phyloP scores from a whole-genome alignment of 2,329 filamentous ascomycete genomes.

The Pseudogymnoascus pannorum region DNA sequence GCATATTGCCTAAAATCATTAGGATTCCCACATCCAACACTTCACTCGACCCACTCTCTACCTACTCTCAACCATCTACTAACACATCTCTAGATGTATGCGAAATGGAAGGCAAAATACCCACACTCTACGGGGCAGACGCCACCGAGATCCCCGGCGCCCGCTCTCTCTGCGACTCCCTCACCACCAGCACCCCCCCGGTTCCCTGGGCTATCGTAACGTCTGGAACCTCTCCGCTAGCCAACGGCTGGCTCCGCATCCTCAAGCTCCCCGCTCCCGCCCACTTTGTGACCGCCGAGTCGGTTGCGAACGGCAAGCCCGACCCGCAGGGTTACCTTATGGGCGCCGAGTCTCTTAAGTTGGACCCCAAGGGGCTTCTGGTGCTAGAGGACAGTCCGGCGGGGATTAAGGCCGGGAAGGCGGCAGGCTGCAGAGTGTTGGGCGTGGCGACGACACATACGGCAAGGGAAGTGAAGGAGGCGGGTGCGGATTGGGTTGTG shows the following conservation, averaged over 20 bases:
- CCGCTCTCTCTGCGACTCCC: conserved; percentile 57
- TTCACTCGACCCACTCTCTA: background rate
- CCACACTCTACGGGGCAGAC: conserved; percentile 66
- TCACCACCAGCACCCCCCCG: conserved; percentile 51
- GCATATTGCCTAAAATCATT: background rate
- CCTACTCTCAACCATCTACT: background rate
- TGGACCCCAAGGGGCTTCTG: conserved; percentile 35
- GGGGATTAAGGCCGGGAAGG: conserved; percentile 60
- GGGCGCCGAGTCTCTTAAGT: conserved; percentile 51
- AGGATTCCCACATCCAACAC: background rate
- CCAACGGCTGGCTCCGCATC: conserved; percentile 64
- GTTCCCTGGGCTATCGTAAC: conserved; percentile 75
- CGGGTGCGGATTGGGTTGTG: conserved; percentile 64
- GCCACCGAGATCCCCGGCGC: conserved; percentile 83
- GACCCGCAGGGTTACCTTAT: conserved; percentile 68
- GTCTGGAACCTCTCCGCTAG: conserved; percentile 61
- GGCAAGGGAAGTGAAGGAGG: conserved; percentile 49
- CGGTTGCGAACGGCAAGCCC: conserved; percentile 68
- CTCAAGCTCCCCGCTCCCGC: conserved; percentile 58
- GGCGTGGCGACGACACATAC: conserved; percentile 60
- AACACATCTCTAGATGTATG: conserved; percentile 57
- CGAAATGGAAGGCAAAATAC: conserved; percentile 70
- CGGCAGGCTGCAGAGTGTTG: conserved; percentile 62
- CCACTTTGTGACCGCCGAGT: conserved; percentile 67
- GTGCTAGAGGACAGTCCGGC: conserved; percentile 66